Conservation (phyloP, 345 rosid species). For the Noccaea bulbosa region DNA sequence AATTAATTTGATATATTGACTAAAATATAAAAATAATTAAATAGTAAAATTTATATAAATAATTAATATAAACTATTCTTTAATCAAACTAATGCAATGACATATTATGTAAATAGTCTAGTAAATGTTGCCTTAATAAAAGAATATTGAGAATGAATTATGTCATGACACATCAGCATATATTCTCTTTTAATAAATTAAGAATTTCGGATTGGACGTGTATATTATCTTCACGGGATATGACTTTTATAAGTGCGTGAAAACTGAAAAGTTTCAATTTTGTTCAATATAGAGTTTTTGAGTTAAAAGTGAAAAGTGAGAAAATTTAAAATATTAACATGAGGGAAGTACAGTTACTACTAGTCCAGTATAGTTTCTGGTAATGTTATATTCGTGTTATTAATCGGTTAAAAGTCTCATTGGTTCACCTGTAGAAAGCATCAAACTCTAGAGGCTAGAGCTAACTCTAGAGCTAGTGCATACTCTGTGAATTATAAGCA, state of each 20-base stretch:
- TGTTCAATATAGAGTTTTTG: not conserved
- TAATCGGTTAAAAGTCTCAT: constrained; percentile 48
- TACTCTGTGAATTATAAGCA: not conserved
- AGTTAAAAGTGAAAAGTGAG: not conserved
- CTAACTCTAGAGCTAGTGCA: constrained; percentile 3
- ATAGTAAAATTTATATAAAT: too few species aligned
- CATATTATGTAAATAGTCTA: too few species aligned
- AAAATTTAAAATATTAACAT: not conserved
- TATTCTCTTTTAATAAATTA: too few species aligned
- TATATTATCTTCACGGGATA: not conserved
- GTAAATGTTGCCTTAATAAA: too few species aligned
- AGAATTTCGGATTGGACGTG: constrained; percentile 31
- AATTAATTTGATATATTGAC: too few species aligned
- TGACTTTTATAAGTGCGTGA: not conserved
- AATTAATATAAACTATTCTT: too few species aligned
- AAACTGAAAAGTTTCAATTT: constrained; percentile 6
- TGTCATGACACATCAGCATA: too few species aligned
- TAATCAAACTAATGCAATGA: too few species aligned
- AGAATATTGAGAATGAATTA: too few species aligned
- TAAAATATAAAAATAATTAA: too few species aligned
- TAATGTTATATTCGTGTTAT: too few species aligned
- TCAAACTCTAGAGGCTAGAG: constrained; percentile 3
- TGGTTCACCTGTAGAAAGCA: constrained; percentile 56
- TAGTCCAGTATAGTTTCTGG: too few species aligned
- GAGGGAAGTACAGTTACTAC: not conserved